Evolutionary conservation across 1,139 yeast species (phyloP).

Genomic region (Pichia norvegensis): DNA sequence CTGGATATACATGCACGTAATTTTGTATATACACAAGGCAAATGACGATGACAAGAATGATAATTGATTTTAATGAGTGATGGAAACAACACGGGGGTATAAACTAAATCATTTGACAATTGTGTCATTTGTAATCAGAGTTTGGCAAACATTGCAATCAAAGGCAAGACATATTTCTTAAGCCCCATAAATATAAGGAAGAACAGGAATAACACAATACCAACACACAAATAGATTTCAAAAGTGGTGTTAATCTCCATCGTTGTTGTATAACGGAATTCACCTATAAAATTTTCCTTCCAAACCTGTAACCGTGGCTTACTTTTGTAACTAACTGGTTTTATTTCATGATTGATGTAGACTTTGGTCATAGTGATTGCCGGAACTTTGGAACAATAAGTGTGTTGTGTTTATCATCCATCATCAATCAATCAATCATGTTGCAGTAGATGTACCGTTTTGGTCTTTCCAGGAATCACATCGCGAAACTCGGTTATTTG

Average conservation of each 20-base stretch:
- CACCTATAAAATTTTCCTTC: constrained; percentile 4
- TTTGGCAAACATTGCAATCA: constrained; percentile 2
- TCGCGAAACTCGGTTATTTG: too few relatives aligned
- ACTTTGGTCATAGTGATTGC: background rate
- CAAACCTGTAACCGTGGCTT: constrained; percentile 4
- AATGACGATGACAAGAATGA: too few relatives aligned
- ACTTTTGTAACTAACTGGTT: constrained; percentile 1
- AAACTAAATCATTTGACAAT: too few relatives aligned
- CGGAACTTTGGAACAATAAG: too few relatives aligned
- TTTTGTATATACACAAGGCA: background rate
- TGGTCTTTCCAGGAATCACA: too few relatives aligned
- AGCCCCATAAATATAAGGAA: constrained; percentile 4
- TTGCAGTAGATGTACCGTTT: too few relatives aligned
- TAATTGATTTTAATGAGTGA: too few relatives aligned
- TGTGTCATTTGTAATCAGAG: too few relatives aligned
- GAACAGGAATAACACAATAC: background rate
- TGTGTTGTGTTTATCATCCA: too few relatives aligned
- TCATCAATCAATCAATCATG: too few relatives aligned
- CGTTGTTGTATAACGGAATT: constrained; percentile 5
- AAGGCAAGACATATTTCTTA: constrained; percentile 11
- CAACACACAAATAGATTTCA: constrained; percentile 2
- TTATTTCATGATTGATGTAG: background rate
- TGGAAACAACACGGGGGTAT: too few relatives aligned
- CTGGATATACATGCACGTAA: background rate
- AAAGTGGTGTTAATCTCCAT: constrained; percentile 2